These are phyloP conservation scores for Ananas comosus DNA, from an alignment of 176 grass and related monocot genomes.

Conservation along the genomic window DNA sequence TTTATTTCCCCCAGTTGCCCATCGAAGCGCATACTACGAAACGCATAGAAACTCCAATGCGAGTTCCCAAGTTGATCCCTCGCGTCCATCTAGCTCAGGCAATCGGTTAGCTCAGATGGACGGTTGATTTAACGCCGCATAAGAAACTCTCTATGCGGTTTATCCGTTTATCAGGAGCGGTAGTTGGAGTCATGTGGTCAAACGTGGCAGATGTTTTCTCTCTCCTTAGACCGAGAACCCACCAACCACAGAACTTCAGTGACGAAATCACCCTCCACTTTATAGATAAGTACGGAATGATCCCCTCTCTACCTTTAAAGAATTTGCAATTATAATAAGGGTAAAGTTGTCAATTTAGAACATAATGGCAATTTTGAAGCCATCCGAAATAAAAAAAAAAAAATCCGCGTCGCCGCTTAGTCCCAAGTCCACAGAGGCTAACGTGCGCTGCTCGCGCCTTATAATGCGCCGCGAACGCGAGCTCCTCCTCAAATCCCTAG, in stretches of 20 bases:
- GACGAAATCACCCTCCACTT: background rate
- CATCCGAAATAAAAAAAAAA: background rate
- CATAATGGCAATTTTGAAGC: too few species aligned
- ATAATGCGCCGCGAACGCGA: background rate
- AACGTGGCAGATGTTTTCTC: background rate
- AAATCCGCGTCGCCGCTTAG: background rate
- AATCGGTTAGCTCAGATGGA: background rate
- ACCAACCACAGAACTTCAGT: background rate
- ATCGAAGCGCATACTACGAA: background rate
- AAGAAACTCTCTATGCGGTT: background rate
- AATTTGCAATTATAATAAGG: too few species aligned
- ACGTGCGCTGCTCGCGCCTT: background rate
- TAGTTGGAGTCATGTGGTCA: background rate
- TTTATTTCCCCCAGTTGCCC: background rate
- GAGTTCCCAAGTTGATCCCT: background rate
- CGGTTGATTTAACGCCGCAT: background rate
- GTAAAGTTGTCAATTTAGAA: too few species aligned
- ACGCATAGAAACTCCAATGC: background rate
- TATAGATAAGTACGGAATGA: background rate
- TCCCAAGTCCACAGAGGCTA: background rate
- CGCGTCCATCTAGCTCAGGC: background rate
- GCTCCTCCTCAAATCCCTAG: background rate
- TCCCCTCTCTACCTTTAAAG: background rate
- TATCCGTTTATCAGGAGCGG: background rate
- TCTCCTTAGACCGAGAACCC: background rate